A percentile compares a stretch with the other conserved stretches of the same genome.
These are phyloP conservation scores for Pochonia chlamydosporia DNA, from an alignment of 2,329 filamentous ascomycete species.

Conservation along the genomic window DNA sequence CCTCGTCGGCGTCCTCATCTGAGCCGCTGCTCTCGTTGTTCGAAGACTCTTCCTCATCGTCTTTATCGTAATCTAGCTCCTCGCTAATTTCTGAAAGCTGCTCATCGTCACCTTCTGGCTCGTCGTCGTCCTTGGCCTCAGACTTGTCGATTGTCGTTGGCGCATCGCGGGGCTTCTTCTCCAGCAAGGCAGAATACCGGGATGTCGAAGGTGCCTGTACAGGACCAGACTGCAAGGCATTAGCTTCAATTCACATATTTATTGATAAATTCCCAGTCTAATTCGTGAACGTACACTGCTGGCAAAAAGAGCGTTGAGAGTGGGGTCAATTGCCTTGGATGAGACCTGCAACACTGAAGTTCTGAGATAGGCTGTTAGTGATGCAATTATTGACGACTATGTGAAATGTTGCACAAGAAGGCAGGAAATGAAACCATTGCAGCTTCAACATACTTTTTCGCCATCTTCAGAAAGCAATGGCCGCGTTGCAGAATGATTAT, in stretches of 20 bases:
- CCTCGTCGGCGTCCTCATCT: conserved; percentile 17
- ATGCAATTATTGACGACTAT: conserved; percentile 15
- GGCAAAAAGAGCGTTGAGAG: conserved; percentile 64
- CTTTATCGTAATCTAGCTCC: conserved; percentile 19
- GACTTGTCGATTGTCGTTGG: conserved; percentile 17
- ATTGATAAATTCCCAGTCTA: background rate
- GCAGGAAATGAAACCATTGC: conserved; percentile 5
- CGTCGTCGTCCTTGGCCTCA: conserved; percentile 20
- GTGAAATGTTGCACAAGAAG: too few species aligned
- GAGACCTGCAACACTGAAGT: conserved; percentile 33
- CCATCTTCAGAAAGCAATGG: conserved; percentile 9
- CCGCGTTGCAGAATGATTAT: too few species aligned
- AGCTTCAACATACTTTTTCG: conserved; percentile 16
- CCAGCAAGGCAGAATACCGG: conserved; percentile 35
- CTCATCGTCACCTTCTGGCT: conserved; percentile 22
- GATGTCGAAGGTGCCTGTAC: conserved; percentile 39
- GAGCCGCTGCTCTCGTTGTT: conserved; percentile 16
- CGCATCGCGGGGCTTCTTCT: conserved; percentile 21
- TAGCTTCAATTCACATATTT: background rate
- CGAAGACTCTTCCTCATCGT: conserved; percentile 14
- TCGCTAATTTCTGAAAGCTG: conserved; percentile 22
- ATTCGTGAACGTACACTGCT: conserved; percentile 56
- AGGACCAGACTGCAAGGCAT: conserved; percentile 40
- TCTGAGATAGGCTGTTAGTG: conserved; percentile 23
- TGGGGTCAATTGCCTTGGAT: conserved; percentile 59